Conservation (phyloP, 2,329 filamentous ascomycete species). For the Arthrobotrys megalospora region DNA sequence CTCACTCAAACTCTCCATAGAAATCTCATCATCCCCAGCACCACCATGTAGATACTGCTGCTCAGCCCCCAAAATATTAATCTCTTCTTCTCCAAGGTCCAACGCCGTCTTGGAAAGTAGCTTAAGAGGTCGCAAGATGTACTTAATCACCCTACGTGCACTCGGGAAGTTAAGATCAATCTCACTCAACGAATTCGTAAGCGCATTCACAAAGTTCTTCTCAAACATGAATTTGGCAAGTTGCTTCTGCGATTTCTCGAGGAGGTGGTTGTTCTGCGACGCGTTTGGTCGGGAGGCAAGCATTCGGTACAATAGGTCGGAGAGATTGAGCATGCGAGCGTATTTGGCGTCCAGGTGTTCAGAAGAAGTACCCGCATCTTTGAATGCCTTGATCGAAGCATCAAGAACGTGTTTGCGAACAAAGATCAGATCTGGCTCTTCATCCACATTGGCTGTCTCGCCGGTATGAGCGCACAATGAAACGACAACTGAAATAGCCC, state of each 20-base stretch:
- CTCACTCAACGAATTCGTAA: conserved; percentile 93
- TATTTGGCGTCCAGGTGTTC: conserved; percentile 90
- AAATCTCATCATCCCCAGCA: conserved; percentile 80
- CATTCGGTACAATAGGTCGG: conserved; percentile 93
- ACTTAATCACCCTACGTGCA: conserved; percentile 94
- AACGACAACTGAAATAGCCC: conserved; percentile 88
- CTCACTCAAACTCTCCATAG: conserved; percentile 87
- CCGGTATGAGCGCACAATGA: conserved; percentile 89
- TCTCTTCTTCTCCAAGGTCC: conserved; percentile 78
- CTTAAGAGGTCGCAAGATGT: conserved; percentile 90
- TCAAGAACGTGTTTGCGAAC: conserved; percentile 96
- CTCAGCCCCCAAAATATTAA: conserved; percentile 69
- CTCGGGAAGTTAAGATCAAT: conserved; percentile 95
- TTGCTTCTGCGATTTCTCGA: conserved; percentile 79
- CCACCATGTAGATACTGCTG: conserved; percentile 8
- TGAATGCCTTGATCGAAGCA: conserved; percentile 91
- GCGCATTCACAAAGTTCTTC: conserved; percentile 90
- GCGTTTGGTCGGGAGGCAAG: conserved; percentile 78
- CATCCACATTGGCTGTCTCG: conserved; percentile 80
- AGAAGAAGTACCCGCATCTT: conserved; percentile 83
- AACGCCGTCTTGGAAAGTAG: conserved; percentile 89
- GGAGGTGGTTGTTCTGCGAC: conserved; percentile 64
- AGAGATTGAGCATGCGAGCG: conserved; percentile 85
- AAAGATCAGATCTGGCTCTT: conserved; percentile 87
- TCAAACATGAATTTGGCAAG: conserved; percentile 97